Percentiles rank a stretch among this genome's conserved stretches.
Conservation (phyloP, 805 yeast genomes). For the Candida arabinofermentans region DNA sequence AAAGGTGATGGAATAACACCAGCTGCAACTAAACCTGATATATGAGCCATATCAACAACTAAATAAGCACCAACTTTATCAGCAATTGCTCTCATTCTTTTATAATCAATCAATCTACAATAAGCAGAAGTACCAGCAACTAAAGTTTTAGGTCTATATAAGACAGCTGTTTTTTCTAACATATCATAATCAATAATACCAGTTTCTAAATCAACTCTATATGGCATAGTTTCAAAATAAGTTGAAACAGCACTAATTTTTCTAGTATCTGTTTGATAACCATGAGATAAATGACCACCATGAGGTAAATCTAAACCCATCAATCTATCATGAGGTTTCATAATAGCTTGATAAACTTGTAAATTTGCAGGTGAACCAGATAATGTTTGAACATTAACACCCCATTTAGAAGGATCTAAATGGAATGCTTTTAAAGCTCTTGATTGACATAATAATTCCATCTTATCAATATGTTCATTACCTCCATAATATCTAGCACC, state of each 20-base stretch:
- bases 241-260: constrained; percentile 90
- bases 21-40: constrained; percentile 93
- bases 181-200: constrained; percentile 91
- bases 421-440: constrained; percentile 85
- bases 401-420: constrained; percentile 82
- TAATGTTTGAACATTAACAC: constrained; percentile 93
- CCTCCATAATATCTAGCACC: constrained; percentile 99
- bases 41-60: constrained; percentile 96
- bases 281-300: constrained; percentile 97
- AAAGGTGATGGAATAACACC: constrained; percentile 93
- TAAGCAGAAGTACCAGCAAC: constrained; percentile 98
- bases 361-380: constrained; percentile 97
- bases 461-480: constrained; percentile 88
- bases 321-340: constrained; percentile 86
- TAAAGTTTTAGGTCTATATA: constrained; percentile 91
- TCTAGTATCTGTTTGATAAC: constrained; percentile 87
- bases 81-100: constrained; percentile 85
- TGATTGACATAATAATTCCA: constrained; percentile 84
- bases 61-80: constrained; percentile 91
- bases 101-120: constrained; percentile 85
- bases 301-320: constrained; percentile 98
- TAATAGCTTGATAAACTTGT: constrained; percentile 83
- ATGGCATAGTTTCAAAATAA: constrained; percentile 97
- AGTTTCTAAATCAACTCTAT: constrained; percentile 79
- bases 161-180: constrained; percentile 72